Evolutionary conservation across 176 grass and related monocot genomes (phyloP).

Genomic region (Aechmea fasciata): DNA sequence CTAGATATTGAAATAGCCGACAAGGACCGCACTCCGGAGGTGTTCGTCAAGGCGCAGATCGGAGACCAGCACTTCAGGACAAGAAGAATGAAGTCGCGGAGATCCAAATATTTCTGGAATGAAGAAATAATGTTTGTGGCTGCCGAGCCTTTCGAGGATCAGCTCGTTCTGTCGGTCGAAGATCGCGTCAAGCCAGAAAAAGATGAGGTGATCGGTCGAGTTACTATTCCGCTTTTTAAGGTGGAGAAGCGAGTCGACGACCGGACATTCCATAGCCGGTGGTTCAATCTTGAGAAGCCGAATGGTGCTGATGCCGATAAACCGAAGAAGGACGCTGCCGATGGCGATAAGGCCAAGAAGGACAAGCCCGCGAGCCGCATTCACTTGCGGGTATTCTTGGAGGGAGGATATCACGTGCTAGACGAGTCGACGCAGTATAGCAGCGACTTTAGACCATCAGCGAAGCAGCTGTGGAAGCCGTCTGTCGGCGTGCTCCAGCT

Average conservation of each 20-base stretch:
- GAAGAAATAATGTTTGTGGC: constrained; percentile 59
- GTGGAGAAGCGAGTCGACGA: constrained; percentile 40
- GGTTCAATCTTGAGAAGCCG: constrained; percentile 32
- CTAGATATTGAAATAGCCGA: constrained; percentile 19
- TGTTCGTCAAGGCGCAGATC: constrained; percentile 31
- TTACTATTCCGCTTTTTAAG: constrained; percentile 29
- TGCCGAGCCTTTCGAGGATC: constrained; percentile 50
- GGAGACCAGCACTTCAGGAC: constrained; percentile 30
- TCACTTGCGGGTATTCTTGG: constrained; percentile 34
- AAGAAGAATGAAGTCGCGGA: constrained; percentile 22
- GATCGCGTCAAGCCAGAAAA: constrained; percentile 45
- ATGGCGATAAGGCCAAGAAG: constrained; percentile 20
- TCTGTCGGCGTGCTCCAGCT: constrained; percentile 60
- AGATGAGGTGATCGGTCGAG: constrained; percentile 46
- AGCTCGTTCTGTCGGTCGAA: constrained; percentile 40
- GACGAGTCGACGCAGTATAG: constrained; percentile 47
- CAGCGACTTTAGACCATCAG: constrained; percentile 48
- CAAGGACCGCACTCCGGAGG: constrained; percentile 33
- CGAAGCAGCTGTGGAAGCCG: constrained; percentile 37
- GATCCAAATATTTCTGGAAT: constrained; percentile 37
- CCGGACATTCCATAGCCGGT: constrained; percentile 31
- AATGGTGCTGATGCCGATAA: constrained; percentile 15
- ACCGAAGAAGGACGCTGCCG: constrained; percentile 21
- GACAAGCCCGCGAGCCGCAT: constrained; percentile 42
- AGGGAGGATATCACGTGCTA: constrained; percentile 47